Evolutionary conservation across 805 yeast genomes (phyloP).

Genomic region (Jamesozyma hellenica): DNA sequence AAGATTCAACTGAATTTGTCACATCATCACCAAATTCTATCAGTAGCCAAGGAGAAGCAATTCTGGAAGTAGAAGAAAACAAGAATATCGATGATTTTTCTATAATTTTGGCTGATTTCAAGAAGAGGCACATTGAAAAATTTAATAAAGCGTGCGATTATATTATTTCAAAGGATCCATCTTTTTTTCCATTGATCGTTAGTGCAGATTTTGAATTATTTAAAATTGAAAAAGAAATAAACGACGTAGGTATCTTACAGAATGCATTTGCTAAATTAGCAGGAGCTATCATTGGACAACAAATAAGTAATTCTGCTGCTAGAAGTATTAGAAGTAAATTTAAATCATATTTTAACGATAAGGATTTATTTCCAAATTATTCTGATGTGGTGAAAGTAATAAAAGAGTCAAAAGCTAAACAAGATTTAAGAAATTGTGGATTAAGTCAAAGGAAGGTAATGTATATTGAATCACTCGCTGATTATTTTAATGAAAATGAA

Average conservation of each 20-base stretch:
- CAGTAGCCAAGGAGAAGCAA: too few relatives aligned
- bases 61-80: background rate
- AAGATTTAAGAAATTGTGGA: slow-evolving; percentile 53
- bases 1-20: background rate
- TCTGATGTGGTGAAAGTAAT: slow-evolving; percentile 32
- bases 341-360: slow-evolving; percentile 27
- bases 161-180: slow-evolving; percentile 31
- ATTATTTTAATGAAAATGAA: slow-evolving; percentile 36
- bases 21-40: too few relatives aligned
- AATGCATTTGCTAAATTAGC: slow-evolving; percentile 36
- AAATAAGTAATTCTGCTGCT: slow-evolving; percentile 77
- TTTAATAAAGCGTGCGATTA: slow-evolving; percentile 30
- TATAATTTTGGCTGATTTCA: slow-evolving; percentile 8
- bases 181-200: slow-evolving; percentile 19
- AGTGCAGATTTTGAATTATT: slow-evolving; percentile 3
- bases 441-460: slow-evolving; percentile 57
- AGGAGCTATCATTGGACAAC: slow-evolving; percentile 55
- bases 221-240: background rate
- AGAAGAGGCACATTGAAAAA: slow-evolving; percentile 21
- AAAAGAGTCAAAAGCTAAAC: slow-evolving; percentile 25
- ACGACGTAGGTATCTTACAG: slow-evolving; percentile 11
- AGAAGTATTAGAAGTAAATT: slow-evolving; percentile 46
- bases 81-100: background rate
- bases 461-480: slow-evolving; percentile 48
- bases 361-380: slow-evolving; percentile 41